Conservation (phyloP, 192 early-diverging fungal species). For the Coemansia sp. region DNA sequence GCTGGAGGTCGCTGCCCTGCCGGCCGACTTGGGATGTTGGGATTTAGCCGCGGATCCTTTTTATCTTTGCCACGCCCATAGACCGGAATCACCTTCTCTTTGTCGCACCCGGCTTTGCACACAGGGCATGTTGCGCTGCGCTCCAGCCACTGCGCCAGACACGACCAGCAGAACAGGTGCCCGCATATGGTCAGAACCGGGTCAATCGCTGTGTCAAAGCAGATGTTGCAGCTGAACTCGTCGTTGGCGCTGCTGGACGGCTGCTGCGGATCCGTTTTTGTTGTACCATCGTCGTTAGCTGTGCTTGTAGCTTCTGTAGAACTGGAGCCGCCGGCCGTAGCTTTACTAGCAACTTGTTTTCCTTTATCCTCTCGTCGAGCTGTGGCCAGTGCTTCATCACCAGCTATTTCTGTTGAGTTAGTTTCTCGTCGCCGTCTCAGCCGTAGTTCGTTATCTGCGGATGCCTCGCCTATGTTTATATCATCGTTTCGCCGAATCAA, state of each 20-base stretch:
- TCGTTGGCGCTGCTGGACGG: slow-evolving; percentile 9
- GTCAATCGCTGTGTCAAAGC: slow-evolving; percentile 73
- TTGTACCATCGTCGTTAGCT: neutral
- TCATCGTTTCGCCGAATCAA: neutral
- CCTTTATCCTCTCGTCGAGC: slow-evolving; percentile 15
- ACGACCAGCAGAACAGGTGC: slow-evolving; percentile 79
- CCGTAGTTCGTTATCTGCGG: neutral
- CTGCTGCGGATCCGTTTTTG: slow-evolving; percentile 6
- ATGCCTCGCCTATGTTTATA: neutral
- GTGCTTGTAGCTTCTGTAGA: neutral
- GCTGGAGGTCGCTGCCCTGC: slow-evolving; percentile 75
- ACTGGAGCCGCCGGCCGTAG: neutral
- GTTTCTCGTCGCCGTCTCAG: slow-evolving; percentile 17
- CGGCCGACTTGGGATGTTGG: slow-evolving; percentile 68
- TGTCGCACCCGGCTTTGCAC: slow-evolving; percentile 81
- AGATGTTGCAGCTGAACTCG: slow-evolving; percentile 54
- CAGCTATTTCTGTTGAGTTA: neutral
- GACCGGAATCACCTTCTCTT: slow-evolving; percentile 81
- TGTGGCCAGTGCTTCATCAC: slow-evolving; percentile 1
- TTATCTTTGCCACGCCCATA: slow-evolving; percentile 78
- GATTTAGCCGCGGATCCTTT: slow-evolving; percentile 62
- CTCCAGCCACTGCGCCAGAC: slow-evolving; percentile 75
- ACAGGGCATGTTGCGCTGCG: slow-evolving; percentile 78
- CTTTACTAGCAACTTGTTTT: neutral
- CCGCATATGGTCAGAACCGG: slow-evolving; percentile 80